Evolutionary conservation across 108 stramenopile species (phyloP).

Genomic region (Pseudonitzschia multiseries): DNA sequence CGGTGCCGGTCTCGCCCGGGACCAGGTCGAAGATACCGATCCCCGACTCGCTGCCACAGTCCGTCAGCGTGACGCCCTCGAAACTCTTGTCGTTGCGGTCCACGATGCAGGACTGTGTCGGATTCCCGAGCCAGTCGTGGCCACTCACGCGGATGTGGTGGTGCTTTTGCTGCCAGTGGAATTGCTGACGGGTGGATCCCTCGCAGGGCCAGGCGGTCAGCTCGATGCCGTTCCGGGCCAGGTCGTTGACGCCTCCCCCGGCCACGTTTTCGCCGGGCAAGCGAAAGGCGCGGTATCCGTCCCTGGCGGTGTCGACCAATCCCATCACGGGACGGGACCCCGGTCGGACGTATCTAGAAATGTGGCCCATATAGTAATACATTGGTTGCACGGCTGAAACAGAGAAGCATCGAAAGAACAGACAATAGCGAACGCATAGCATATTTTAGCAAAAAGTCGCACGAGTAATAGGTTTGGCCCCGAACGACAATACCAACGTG

Average conservation of each 20-base stretch:
- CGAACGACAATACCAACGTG: not conserved
- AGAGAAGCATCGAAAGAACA: slow-evolving; percentile 9
- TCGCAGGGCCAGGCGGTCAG: slow-evolving; percentile 86
- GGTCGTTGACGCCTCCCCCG: slow-evolving; percentile 80
- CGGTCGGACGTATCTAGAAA: slow-evolving; percentile 79
- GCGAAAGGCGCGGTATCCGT: slow-evolving; percentile 60
- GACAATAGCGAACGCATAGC: not conserved
- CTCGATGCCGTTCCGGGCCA: slow-evolving; percentile 82
- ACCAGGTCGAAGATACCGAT: slow-evolving; percentile 55
- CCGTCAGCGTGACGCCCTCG: slow-evolving; percentile 36
- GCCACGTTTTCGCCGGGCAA: slow-evolving; percentile 56
- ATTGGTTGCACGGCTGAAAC: slow-evolving; percentile 68
- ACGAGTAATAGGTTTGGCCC: no score
- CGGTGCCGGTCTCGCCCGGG: not conserved
- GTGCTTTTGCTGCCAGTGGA: slow-evolving; percentile 46
- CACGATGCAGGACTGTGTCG: slow-evolving; percentile 66
- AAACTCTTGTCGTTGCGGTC: slow-evolving; percentile 45
- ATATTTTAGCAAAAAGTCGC: no score
- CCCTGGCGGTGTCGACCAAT: slow-evolving; percentile 46
- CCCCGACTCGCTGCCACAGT: slow-evolving; percentile 12
- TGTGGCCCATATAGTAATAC: slow-evolving; percentile 89
- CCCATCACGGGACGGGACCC: slow-evolving; percentile 66
- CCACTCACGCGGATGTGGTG: slow-evolving; percentile 58
- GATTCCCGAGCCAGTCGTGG: slow-evolving; percentile 76
- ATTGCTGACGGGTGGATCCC: slow-evolving; percentile 84